Evolutionary conservation across 305 asterid species (phyloP).

Genomic region (Ilex paraguariensis): DNA sequence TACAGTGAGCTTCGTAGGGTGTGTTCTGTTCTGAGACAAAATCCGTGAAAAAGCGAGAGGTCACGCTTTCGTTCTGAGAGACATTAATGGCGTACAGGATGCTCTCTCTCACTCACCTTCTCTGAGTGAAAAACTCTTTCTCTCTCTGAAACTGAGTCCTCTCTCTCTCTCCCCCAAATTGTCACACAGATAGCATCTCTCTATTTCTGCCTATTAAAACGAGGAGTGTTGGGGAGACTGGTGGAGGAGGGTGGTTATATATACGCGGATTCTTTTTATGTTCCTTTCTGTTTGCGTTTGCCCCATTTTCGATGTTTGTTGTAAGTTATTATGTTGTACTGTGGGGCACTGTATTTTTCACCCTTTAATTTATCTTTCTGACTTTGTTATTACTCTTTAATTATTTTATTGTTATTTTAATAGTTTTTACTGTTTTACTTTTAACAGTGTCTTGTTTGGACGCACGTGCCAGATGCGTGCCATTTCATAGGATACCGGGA

Average conservation of each 20-base stretch:
- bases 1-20: not conserved
- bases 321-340: not conserved
- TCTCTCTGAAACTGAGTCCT: no score
- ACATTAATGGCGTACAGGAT: conserved; percentile 40
- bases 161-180: not conserved
- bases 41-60: conserved; percentile 42
- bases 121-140: not conserved
- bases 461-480: conserved; percentile 11
- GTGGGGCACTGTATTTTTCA: no score
- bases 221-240: no score
- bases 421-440: no score
- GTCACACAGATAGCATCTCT: no score
- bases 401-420: not conserved
- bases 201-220: no score
- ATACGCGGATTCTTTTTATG: no score
- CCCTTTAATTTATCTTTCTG: not conserved
- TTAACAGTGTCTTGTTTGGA: not conserved
- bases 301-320: no score
- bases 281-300: no score
- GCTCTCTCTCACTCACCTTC: not conserved
- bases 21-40: conserved; percentile 12
- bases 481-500: conserved; percentile 15
- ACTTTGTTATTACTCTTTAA: conserved; percentile 2
- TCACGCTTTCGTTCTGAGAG: conserved; percentile 49
- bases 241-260: no score